Base-by-base conservation (phyloP, 2,329 filamentous ascomycete genomes). In the Pseudogymnoascus sp. region DNA sequence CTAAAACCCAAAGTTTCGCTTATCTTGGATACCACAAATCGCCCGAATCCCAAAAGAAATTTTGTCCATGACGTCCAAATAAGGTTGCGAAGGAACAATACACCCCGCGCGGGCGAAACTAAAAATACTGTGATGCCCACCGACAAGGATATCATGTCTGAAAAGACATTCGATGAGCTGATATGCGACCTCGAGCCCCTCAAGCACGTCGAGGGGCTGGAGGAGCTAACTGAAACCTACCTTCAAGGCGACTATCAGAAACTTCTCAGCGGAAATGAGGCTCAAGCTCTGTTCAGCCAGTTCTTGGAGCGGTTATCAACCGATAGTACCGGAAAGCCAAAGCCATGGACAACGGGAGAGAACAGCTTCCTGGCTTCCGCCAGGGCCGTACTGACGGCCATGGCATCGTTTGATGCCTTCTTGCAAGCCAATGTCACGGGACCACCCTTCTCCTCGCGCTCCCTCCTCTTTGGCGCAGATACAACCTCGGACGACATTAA, bases 341-440 rank as follows among this genome's bases (percentile, higher is more conserved):
- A 41, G 16, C 35, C 20, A 50, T 50, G 39, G 58, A 41, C 28
- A 20, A n/a, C 38, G 14, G 50, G 60, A n/a, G 60, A 67, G 5
- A 59, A 63, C 5, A 59, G 50, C 39, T 60, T 60, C 20, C 57
- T 62, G 16, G 63, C 60, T 11, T 59, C 62, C 12, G 34, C 38
- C 57, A 60, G 67, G 1, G 67, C 70, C 14, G 64, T 73, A 6
- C 61, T 72, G 39, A 64, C 88, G 34, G 89, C 85, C 8, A 76
- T 90, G 57, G 85, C 88, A 1, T 83, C 87, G 1, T 79, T 96
- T 9, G 82, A 90, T 69, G 83, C 87, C 9, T 97, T 96, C 71
- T 74, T 96, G 14, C 92, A 97, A 72, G 85, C 85, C 1, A 96
- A 91, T 70, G 89, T 95, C 60, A 96, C 92, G 3, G 92, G 92